Conservation (phyloP, 768 basidiomycete genomes). For the Xerocomellus dryophilus region DNA sequence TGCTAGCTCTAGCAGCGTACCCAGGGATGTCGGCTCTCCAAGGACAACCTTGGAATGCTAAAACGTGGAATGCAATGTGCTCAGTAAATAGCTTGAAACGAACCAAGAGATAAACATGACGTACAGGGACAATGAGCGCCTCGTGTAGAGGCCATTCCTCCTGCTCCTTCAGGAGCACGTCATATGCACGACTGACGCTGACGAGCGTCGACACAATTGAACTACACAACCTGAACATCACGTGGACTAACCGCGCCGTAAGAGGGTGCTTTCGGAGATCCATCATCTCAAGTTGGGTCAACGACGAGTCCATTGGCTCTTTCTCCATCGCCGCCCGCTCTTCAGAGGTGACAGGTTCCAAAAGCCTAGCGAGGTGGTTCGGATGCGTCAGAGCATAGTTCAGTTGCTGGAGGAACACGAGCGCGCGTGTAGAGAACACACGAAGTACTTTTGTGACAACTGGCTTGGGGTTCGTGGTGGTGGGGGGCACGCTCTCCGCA, state of each 20-base stretch:
- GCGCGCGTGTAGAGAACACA: constrained; percentile 63
- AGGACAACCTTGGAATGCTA: constrained; percentile 85
- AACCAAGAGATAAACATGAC: constrained; percentile 23
- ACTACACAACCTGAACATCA: constrained; percentile 66
- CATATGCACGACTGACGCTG: constrained; percentile 66
- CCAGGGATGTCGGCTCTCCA: constrained; percentile 78
- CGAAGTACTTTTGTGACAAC: constrained; percentile 62
- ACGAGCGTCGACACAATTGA: constrained; percentile 69
- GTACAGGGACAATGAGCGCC: constrained; percentile 69
- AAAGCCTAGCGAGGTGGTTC: constrained; percentile 75
- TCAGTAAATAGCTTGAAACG: neutral
- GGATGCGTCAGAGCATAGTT: constrained; percentile 92
- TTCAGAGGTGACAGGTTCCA: constrained; percentile 76
- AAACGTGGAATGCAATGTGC: neutral
- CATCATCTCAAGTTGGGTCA: constrained; percentile 42
- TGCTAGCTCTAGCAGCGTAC: constrained; percentile 83
- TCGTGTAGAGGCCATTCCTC: constrained; percentile 73
- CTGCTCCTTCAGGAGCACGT: constrained; percentile 57
- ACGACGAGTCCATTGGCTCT: constrained; percentile 39
- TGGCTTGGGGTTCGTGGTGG: constrained; percentile 30
- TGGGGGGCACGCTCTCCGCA: constrained; percentile 43
- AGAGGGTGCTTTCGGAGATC: constrained; percentile 72
- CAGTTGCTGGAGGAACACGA: constrained; percentile 79
- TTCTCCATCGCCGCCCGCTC: constrained; percentile 70
- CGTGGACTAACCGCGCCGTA: constrained; percentile 66